Percentiles rank a stretch among this genome's conserved stretches.
phyloP scores from a whole-genome alignment of 768 basidiomycete genomes.

The Xerocomellus intermedius region DNA sequence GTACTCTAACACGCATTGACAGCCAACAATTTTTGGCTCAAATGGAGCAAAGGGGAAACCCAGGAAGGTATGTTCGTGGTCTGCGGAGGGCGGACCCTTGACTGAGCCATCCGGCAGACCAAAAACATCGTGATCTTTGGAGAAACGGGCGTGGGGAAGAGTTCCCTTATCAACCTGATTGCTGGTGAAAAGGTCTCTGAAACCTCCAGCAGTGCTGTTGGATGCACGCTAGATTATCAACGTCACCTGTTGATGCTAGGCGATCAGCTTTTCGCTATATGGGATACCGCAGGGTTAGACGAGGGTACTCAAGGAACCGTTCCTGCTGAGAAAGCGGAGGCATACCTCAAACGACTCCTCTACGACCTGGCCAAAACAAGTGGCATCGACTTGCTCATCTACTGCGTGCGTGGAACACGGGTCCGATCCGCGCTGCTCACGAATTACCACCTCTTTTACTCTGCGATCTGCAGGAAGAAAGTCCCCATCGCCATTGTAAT shows the following conservation, averaged over 20 bases:
- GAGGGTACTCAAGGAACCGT: slow-evolving; percentile 22
- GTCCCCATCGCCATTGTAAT: slow-evolving; percentile 41
- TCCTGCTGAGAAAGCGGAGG: slow-evolving; percentile 24
- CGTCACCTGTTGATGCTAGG: slow-evolving; percentile 9
- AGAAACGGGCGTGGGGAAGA: slow-evolving; percentile 26
- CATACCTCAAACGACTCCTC: slow-evolving; percentile 29
- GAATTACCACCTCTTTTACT: slow-evolving; percentile 41
- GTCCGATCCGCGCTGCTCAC: slow-evolving; percentile 18
- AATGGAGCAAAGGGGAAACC: background rate
- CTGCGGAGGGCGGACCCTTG: background rate
- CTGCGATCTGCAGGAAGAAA: slow-evolving; percentile 37
- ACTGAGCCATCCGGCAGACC: background rate
- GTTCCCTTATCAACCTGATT: slow-evolving; percentile 24
- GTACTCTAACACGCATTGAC: slow-evolving; percentile 1
- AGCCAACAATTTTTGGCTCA: slow-evolving; percentile 1
- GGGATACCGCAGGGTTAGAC: slow-evolving; percentile 28
- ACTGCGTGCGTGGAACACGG: slow-evolving; percentile 29
- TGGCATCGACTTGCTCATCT: slow-evolving; percentile 25
- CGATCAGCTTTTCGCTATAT: slow-evolving; percentile 15
- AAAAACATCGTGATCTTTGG: slow-evolving; percentile 23
- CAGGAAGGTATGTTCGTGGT: slow-evolving; percentile 10
- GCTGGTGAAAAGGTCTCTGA: slow-evolving; percentile 7
- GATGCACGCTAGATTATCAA: slow-evolving; percentile 16
- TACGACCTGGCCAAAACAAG: slow-evolving; percentile 9
- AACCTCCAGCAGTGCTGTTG: slow-evolving; percentile 22